Evolutionary conservation across 345 rosid species (phyloP).

Genomic region (Kandelia obovata): DNA sequence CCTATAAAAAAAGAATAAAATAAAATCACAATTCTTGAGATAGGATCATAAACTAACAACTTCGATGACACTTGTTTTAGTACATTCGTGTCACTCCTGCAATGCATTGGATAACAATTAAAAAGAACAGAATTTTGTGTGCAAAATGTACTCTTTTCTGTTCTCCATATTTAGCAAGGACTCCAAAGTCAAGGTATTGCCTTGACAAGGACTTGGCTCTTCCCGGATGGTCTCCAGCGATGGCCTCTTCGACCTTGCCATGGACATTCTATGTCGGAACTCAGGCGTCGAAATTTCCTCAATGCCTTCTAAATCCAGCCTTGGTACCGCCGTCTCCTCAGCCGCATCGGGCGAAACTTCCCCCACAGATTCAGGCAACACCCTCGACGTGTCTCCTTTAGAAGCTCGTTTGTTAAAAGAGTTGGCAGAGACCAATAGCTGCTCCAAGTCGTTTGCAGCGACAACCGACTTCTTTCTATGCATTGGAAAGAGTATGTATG

Average conservation of each 20-base stretch:
- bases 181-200: not conserved
- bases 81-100: no score
- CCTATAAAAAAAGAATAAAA: no score
- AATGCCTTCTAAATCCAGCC: slow-evolving; percentile 52
- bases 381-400: slow-evolving; percentile 19
- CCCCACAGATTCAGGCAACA: slow-evolving; percentile 29
- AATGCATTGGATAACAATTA: no score
- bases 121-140: not conserved
- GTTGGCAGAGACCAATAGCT: slow-evolving; percentile 16
- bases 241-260: slow-evolving; percentile 76
- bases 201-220: slow-evolving; percentile 32
- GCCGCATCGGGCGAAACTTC: slow-evolving; percentile 5
- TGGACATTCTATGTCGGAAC: slow-evolving; percentile 53
- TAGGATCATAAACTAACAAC: no score
- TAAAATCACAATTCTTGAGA: no score
- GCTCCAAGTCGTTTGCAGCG: slow-evolving; percentile 16
- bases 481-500: slow-evolving; percentile 19
- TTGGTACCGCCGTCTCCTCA: slow-evolving; percentile 21
- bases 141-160: not conserved
- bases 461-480: slow-evolving; percentile 15
- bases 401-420: not conserved
- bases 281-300: slow-evolving; percentile 56
- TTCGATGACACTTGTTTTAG: no score
- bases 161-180: slow-evolving; percentile 13
- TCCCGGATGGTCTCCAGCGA: slow-evolving; percentile 69